Conservation (phyloP, 2,329 filamentous ascomycete species). For the Paraphaeosphaeria minitans region DNA sequence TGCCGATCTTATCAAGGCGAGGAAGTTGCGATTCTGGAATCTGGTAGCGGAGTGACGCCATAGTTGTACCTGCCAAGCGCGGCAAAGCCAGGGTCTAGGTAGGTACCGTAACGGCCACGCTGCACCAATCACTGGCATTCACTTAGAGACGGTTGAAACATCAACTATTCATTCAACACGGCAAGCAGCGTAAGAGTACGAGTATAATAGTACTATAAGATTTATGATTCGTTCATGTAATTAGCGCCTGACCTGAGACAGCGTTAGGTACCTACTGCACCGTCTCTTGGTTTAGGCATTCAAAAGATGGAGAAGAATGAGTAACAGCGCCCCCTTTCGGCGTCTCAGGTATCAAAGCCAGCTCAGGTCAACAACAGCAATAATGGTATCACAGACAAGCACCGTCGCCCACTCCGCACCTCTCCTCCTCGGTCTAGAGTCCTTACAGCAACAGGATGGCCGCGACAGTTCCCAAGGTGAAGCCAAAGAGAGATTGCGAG, state of each 20-base stretch:
- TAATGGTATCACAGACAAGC: constrained; percentile 31
- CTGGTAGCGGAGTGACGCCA: constrained; percentile 21
- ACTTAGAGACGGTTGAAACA: constrained; percentile 2
- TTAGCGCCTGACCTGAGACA: neutral
- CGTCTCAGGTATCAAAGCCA: constrained; percentile 24
- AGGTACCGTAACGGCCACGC: neutral
- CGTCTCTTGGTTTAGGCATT: neutral
- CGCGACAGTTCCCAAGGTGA: constrained; percentile 32
- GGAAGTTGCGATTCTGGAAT: constrained; percentile 16
- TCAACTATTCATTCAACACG: neutral
- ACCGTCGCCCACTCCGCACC: constrained; percentile 3
- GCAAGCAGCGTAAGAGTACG: neutral
- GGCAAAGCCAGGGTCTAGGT: constrained; percentile 12
- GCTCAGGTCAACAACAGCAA: constrained; percentile 23
- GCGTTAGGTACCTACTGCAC: neutral
- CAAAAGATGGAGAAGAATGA: constrained; percentile 1
- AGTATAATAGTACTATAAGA: too few species aligned
- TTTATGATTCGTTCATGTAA: constrained; percentile 3
- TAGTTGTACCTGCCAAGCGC: constrained; percentile 22
- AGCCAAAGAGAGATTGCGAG: constrained; percentile 31
- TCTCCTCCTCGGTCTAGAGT: neutral
- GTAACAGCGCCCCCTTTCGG: constrained; percentile 12
- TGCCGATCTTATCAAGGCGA: constrained; percentile 19
- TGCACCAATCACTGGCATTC: constrained; percentile 23
- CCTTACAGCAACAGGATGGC: constrained; percentile 32